Base-by-base conservation (phyloP, 169 alveolate species). In the Blepharisma undulans region DNA sequence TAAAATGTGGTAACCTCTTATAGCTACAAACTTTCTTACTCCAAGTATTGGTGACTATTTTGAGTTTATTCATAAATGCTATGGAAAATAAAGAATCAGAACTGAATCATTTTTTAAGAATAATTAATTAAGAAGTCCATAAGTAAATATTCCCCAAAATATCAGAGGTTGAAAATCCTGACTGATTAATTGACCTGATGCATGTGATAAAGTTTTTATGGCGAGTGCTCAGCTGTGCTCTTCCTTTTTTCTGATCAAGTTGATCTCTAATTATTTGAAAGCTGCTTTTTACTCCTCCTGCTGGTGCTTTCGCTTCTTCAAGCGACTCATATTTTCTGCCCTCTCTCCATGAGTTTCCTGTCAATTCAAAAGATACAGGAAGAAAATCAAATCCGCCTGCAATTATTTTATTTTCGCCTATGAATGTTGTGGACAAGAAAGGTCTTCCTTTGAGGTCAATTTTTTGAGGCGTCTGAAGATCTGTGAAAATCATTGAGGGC, bases 211-310 rank as follows among this genome's bases (percentile, higher is more conserved):
- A n/a, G 66, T 86, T 86, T 72, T 86, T 86, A 72, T 86, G 91
- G 8, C 66, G 33, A 1, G 91, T 86, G 27, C 84, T 33, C 10
- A 82, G 61, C 7, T 21, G 29, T n/a, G 61, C 80, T 71, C 80
- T 72, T 19, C 72, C 91, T 72, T 72, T 86, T 86, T 71, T 86
- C 84, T 36, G 32, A 30, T 86, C 91, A 29, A 86, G 72, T n/a
- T 25, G 29, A 16, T 71, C 30, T 66, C 48, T 25, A 5, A 72
- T 29, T 36, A 30, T 29, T 36, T 71, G 61, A 12, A 86, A 27
- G 27, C 84, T 86, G 66, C 84, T 86, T 71, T 29, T n/a, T 0
- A 32, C 77, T 25, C 32, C 36, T 19, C 48, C 84, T 72, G 32
- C 80, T 66, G 61, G 34, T n/a, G 61, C 84, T 5, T 71, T 71